phyloP scores from a whole-genome alignment of 495 filamentous ascomycete species.

The Jackrogersella multiformis region DNA sequence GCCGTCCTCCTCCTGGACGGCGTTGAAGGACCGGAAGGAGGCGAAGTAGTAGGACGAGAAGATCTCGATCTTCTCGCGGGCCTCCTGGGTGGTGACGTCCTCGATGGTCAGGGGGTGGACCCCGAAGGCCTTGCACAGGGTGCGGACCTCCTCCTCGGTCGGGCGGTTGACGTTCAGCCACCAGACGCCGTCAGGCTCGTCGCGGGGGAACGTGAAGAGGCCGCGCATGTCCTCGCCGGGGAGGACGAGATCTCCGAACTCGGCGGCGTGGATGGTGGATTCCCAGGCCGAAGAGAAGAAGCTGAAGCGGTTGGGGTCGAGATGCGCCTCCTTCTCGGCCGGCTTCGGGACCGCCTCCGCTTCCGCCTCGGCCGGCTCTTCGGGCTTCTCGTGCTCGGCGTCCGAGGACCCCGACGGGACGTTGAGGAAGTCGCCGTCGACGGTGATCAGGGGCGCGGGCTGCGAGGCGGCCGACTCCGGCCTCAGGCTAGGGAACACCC shows the following conservation, averaged over 20 bases:
- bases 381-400: constrained; percentile 48
- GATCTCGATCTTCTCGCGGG: constrained; percentile 96
- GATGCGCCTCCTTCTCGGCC: constrained; percentile 43
- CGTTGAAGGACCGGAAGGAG: constrained; percentile 90
- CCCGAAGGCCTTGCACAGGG: constrained; percentile 89
- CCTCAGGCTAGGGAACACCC: constrained; percentile 71
- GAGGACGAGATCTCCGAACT: constrained; percentile 85
- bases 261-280: constrained; percentile 86
- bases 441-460: constrained; percentile 47
- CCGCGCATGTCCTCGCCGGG: constrained; percentile 89
- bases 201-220: constrained; percentile 78
- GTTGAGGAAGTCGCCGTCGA: constrained; percentile 60
- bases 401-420: constrained; percentile 53
- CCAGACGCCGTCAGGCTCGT: constrained; percentile 82
- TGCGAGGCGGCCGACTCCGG: constrained; percentile 34
- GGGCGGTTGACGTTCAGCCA: constrained; percentile 95
- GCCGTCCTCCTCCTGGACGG: constrained; percentile 71
- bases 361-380: constrained; percentile 19
- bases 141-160: constrained; percentile 85
- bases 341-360: constrained; percentile 31
- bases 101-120: constrained; percentile 94
- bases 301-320: constrained; percentile 80
- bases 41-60: constrained; percentile 98
- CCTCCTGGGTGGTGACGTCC: constrained; percentile 92
- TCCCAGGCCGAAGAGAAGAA: constrained; percentile 97